Evolutionary conservation across 768 basidiomycete genomes (phyloP).

Genomic region (Lactifluus pinguis): DNA sequence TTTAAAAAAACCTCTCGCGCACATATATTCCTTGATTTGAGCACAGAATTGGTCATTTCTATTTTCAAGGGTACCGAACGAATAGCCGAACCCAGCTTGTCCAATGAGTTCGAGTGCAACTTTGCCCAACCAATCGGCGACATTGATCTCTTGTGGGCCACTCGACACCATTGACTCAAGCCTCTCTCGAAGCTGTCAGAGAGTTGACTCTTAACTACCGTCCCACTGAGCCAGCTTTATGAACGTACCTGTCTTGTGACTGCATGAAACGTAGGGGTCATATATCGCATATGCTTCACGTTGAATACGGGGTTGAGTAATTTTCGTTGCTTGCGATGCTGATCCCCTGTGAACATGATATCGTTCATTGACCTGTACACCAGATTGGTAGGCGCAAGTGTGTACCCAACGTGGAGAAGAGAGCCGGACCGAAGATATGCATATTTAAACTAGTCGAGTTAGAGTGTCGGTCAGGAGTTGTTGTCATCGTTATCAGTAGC

Average conservation of each 20-base stretch:
- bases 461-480: too few relatives aligned
- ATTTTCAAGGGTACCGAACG: constrained; percentile 16
- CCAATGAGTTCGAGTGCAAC: constrained; percentile 22
- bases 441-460: not conserved
- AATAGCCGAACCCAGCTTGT: constrained; percentile 21
- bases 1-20: not conserved
- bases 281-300: constrained; percentile 16
- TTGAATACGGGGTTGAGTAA: not conserved
- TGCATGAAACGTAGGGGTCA: constrained; percentile 18
- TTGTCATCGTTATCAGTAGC: too few relatives aligned
- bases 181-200: constrained; percentile 26
- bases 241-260: constrained; percentile 12
- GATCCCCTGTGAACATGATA: constrained; percentile 9
- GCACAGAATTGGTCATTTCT: constrained; percentile 17
- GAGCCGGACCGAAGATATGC: not conserved
- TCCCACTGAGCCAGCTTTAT: constrained; percentile 26
- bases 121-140: constrained; percentile 18
- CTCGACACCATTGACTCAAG: constrained; percentile 21
- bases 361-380: not conserved
- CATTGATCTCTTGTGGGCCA: constrained; percentile 26
- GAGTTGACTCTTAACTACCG: constrained; percentile 28
- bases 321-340: constrained; percentile 16
- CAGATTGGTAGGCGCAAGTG: not conserved
- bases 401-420: not conserved
- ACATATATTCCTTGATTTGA: constrained; percentile 18